Percentiles rank a stretch among this genome's conserved stretches.
These are phyloP conservation scores for Penicillium brevicompactum DNA, from an alignment of 2,329 filamentous ascomycete species.

Conservation along the genomic window DNA sequence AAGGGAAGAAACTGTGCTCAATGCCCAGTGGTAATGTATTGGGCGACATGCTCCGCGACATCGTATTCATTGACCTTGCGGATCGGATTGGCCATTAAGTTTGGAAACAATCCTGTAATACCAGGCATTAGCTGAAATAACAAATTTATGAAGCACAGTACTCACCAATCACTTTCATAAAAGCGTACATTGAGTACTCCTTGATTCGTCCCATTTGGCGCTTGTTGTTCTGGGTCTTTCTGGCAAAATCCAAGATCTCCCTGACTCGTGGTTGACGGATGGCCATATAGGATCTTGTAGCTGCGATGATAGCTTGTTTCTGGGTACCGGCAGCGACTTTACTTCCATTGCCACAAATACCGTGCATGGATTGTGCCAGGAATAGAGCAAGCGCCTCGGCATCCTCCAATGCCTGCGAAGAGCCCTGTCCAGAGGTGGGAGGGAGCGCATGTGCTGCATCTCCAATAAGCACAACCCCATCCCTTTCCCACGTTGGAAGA, in stretches of 20 bases:
- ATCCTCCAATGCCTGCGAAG: conserved; percentile 60
- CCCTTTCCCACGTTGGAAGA: conserved; percentile 51
- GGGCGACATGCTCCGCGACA: conserved; percentile 15
- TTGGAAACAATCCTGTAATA: conserved; percentile 26
- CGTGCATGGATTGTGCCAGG: conserved; percentile 34
- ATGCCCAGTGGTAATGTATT: neutral
- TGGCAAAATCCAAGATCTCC: conserved; percentile 34
- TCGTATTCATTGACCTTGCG: conserved; percentile 17
- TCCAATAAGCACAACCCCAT: conserved; percentile 56
- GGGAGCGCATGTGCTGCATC: conserved; percentile 61
- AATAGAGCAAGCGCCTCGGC: conserved; percentile 50
- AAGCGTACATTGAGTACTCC: conserved; percentile 43
- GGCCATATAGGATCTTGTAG: conserved; percentile 35
- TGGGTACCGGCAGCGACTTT: conserved; percentile 5
- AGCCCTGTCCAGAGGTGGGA: conserved; percentile 57
- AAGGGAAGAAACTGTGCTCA: neutral
- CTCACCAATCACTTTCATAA: conserved; percentile 41
- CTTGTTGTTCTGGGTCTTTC: conserved; percentile 38
- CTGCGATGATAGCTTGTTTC: conserved; percentile 27
- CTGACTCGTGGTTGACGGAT: conserved; percentile 40
- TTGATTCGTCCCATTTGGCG: conserved; percentile 33
- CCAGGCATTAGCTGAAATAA: conserved; percentile 1
- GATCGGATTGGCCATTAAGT: conserved; percentile 13
- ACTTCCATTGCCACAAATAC: neutral
- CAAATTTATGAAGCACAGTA: neutral